Evolutionary conservation across 495 filamentous ascomycete species (phyloP), one percentile per base, ranked within the genome.

Genomic region (Collariella sp.): DNA sequence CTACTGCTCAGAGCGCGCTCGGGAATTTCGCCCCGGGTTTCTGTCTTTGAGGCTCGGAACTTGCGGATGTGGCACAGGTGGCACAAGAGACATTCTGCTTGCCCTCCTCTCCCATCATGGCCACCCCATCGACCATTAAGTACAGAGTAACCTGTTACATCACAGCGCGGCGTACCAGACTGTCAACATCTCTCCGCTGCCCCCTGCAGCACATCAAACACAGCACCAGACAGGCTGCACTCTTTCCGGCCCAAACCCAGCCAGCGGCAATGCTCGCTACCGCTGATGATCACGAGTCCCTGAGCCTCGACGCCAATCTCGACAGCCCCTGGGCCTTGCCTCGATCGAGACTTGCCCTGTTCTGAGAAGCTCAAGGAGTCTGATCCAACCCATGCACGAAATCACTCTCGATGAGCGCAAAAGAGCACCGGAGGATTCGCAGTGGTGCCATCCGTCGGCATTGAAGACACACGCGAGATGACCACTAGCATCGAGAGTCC

Each of bases 131-230:
- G n/a, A n/a, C n/a, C n/a, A n/a, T n/a, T n/a, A n/a, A n/a, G n/a
- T n/a, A n/a, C n/a, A n/a, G n/a, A n/a, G n/a, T n/a, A n/a, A n/a
- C n/a, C n/a, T n/a, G n/a, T n/a, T n/a, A n/a, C n/a, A n/a, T n/a
- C n/a, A n/a, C n/a, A n/a, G n/a, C n/a, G n/a, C n/a, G n/a, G n/a
- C n/a, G 45, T 60, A 51, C 55, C 61, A 39, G 39, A 52, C 36
- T 40, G 50, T 33, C 34, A 18, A 55, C 40, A 61, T 57, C 52
- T 49, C 49, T 50, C 29, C 44, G 33, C 31, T 40, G 43, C 15
- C 61, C 65, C 67, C 54, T 69, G 64, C 57, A 48, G 45, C 55
- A 58, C 47, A 43, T 57, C 61, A 66, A 52, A 70, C 63, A 63
- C 61, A 58, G 54, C 48, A 50, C 58, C 60, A 62, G 61, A 66